Percentiles rank a stretch among this genome's conserved stretches.
These are phyloP conservation scores for Teratosphaeria viscida DNA, from an alignment of 2,329 filamentous ascomycete genomes.

Conservation along the genomic window DNA sequence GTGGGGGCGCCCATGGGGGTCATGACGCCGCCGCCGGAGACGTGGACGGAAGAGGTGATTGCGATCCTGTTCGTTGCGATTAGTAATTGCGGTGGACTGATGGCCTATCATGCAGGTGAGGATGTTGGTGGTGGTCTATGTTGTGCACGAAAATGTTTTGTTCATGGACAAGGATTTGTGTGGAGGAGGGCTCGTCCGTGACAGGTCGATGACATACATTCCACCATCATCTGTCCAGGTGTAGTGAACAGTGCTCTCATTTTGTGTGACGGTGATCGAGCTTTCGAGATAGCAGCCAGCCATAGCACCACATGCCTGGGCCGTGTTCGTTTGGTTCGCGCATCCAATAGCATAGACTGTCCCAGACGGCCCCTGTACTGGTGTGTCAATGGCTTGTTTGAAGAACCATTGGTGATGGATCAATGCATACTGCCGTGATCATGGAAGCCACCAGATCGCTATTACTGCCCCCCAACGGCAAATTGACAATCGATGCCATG, in stretches of 20 bases:
- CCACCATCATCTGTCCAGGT: conserved; percentile 8
- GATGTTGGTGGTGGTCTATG: background rate
- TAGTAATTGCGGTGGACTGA: background rate
- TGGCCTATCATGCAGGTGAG: background rate
- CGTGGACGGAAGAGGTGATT: background rate
- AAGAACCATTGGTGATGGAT: background rate
- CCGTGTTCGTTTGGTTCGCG: conserved; percentile 3
- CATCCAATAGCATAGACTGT: conserved; percentile 21
- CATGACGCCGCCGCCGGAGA: conserved; percentile 4
- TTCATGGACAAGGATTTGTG: background rate
- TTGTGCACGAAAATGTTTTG: background rate
- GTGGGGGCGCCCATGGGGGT: conserved; percentile 1
- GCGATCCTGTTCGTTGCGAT: background rate
- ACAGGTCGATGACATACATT: conserved; percentile 1
- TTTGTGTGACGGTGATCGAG: conserved; percentile 21
- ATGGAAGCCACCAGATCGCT: conserved; percentile 9
- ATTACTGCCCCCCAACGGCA: conserved; percentile 6
- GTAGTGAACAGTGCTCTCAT: conserved; percentile 17
- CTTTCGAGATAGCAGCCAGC: conserved; percentile 13
- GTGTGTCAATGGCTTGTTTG: background rate
- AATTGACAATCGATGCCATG: conserved; percentile 6
- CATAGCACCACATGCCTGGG: conserved; percentile 1
- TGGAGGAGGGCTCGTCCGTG: background rate
- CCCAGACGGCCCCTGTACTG: conserved; percentile 11
- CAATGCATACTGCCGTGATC: conserved; percentile 11